Percentiles rank a stretch among this genome's conserved stretches.
Evolutionary conservation across 2,329 filamentous ascomycete genomes (phyloP).

Genomic region (Penicillium crustosum): DNA sequence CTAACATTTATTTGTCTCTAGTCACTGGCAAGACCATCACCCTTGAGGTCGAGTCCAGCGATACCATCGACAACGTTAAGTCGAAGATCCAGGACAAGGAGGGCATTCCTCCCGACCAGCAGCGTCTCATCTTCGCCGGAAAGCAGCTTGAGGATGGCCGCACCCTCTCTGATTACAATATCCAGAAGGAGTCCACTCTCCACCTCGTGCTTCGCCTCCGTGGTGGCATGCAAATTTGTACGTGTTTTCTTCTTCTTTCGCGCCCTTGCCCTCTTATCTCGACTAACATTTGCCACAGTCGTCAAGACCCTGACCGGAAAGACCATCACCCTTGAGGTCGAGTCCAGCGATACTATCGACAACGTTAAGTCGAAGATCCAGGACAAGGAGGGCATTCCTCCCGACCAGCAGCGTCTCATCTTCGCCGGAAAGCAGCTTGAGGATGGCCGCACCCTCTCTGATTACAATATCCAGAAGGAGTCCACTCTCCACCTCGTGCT

Average conservation of each 20-base stretch:
- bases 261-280: background rate
- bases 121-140: constrained; percentile 59
- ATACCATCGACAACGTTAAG: constrained; percentile 57
- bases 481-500: too few relatives aligned
- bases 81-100: constrained; percentile 62
- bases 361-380: too few relatives aligned
- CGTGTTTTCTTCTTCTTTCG: constrained; percentile 27
- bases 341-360: constrained; percentile 83
- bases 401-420: constrained; percentile 96
- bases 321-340: constrained; percentile 67
- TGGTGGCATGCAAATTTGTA: constrained; percentile 64
- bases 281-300: constrained; percentile 37
- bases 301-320: constrained; percentile 62
- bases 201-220: constrained; percentile 74
- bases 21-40: constrained; percentile 53
- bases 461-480: too few relatives aligned
- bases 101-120: constrained; percentile 59
- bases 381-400: too few relatives aligned
- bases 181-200: constrained; percentile 65
- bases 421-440: too few relatives aligned
- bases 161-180: constrained; percentile 57
- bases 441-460: too few relatives aligned
- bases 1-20: constrained; percentile 29
- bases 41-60: constrained; percentile 51
- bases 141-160: constrained; percentile 60